Conservation (phyloP, 2,329 filamentous ascomycete species). For the Colletotrichum godetiae region DNA sequence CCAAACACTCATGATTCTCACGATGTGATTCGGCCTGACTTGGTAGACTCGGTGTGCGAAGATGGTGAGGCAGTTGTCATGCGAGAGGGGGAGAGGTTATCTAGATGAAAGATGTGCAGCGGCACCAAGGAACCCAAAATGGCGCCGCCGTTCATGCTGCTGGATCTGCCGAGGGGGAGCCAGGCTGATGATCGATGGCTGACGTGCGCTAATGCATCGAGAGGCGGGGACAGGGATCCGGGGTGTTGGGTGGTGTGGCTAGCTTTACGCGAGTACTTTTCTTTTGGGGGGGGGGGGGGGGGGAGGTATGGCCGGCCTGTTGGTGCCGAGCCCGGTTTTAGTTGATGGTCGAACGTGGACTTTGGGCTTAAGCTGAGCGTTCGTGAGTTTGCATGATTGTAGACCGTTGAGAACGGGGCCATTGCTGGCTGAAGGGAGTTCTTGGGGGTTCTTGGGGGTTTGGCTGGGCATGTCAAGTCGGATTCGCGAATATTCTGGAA, state of each 20-base stretch:
- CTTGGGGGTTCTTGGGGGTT: not conserved
- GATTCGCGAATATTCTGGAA: conserved; percentile 12
- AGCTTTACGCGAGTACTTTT: not conserved
- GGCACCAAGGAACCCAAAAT: not conserved
- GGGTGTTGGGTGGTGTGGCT: not conserved
- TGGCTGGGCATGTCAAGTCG: not conserved
- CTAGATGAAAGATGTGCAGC: conserved; percentile 1
- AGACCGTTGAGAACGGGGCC: not conserved
- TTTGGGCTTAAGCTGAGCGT: not conserved
- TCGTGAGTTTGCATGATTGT: not conserved
- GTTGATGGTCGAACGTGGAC: not conserved
- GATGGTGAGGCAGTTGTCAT: not conserved
- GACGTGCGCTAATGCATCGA: conserved; percentile 25
- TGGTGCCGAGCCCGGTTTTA: not conserved
- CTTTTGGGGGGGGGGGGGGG: no score
- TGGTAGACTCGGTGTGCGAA: not conserved
- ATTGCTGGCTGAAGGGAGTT: not conserved
- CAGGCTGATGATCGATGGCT: conserved; percentile 7
- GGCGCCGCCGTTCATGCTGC: not conserved
- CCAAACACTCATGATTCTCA: not conserved
- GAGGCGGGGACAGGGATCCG: conserved; percentile 1
- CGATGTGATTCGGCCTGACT: not conserved
- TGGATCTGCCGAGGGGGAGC: conserved; percentile 2
- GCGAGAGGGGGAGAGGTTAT: not conserved
- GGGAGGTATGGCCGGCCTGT: not conserved